Percentiles rank a stretch among this genome's conserved stretches.
These are phyloP conservation scores for Pyrrhoderma noxium DNA, from an alignment of 1,284 basidiomycete genomes.

Conservation along the genomic window DNA sequence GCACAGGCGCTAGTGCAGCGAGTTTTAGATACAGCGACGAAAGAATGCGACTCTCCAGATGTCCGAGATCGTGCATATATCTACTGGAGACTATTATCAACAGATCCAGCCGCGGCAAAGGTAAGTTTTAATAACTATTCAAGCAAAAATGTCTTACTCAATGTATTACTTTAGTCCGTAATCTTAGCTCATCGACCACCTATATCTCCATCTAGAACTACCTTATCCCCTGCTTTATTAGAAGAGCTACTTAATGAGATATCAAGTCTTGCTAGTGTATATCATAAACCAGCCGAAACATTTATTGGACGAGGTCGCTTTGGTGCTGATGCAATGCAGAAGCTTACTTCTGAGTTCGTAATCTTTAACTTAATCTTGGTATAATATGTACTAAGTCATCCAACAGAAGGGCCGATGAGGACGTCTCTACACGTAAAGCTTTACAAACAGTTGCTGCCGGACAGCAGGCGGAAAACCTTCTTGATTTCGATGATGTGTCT, in stretches of 20 bases:
- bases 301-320: slow-evolving; percentile 83
- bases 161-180: slow-evolving; percentile 53
- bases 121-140: slow-evolving; percentile 33
- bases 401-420: slow-evolving; percentile 50
- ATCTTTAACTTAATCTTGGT: slow-evolving; percentile 1
- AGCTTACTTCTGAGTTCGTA: slow-evolving; percentile 56
- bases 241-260: slow-evolving; percentile 91
- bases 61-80: slow-evolving; percentile 96
- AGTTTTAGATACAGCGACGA: slow-evolving; percentile 89
- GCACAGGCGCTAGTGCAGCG: slow-evolving; percentile 87
- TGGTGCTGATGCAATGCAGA: slow-evolving; percentile 76
- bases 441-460: slow-evolving; percentile 84
- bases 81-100: slow-evolving; percentile 91
- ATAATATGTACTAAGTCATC: slow-evolving; percentile 7
- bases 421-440: slow-evolving; percentile 71
- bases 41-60: slow-evolving; percentile 95
- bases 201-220: slow-evolving; percentile 87
- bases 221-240: slow-evolving; percentile 83
- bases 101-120: slow-evolving; percentile 91
- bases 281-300: slow-evolving; percentile 92
- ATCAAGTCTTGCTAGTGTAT: slow-evolving; percentile 84
- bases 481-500: slow-evolving; percentile 82
- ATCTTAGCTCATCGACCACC: slow-evolving; percentile 89
- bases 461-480: slow-evolving; percentile 90
- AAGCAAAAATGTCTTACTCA: slow-evolving; percentile 6